Conservation (phyloP, 768 basidiomycete species). For the Rubroboletus satanas region DNA sequence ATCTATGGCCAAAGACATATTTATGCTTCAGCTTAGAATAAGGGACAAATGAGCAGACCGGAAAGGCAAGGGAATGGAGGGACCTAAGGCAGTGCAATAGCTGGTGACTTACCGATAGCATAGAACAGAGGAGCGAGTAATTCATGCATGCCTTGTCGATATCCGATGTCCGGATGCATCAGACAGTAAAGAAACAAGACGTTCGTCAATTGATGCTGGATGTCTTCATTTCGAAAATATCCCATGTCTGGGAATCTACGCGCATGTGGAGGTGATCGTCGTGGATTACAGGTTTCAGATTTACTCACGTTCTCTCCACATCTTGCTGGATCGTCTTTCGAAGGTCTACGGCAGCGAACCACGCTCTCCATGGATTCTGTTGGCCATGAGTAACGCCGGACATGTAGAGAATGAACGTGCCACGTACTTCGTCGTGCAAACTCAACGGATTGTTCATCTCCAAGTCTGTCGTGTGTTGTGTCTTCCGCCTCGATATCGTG, state of each 20-base stretch:
- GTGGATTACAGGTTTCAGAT: slow-evolving; percentile 1
- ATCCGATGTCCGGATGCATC: slow-evolving; percentile 79
- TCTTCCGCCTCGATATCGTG: slow-evolving; percentile 31
- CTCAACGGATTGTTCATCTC: slow-evolving; percentile 80
- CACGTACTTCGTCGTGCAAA: slow-evolving; percentile 64
- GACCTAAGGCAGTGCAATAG: neutral
- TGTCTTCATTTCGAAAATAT: slow-evolving; percentile 76
- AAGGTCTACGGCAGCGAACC: slow-evolving; percentile 88
- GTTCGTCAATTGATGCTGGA: slow-evolving; percentile 79
- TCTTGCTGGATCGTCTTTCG: slow-evolving; percentile 89
- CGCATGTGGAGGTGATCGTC: neutral
- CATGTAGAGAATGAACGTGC: neutral
- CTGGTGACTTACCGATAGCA: slow-evolving; percentile 37
- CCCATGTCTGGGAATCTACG: slow-evolving; percentile 92
- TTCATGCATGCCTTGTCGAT: slow-evolving; percentile 99
- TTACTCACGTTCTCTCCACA: slow-evolving; percentile 87
- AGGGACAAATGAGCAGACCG: slow-evolving; percentile 11
- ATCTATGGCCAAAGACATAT: slow-evolving; percentile 44
- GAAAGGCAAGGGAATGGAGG: slow-evolving; percentile 6
- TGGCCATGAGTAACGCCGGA: neutral
- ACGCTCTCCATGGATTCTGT: slow-evolving; percentile 93
- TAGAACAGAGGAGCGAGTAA: slow-evolving; percentile 85
- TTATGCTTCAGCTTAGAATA: slow-evolving; percentile 26
- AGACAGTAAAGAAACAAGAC: slow-evolving; percentile 83
- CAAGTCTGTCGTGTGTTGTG: slow-evolving; percentile 41